phyloP scores from a whole-genome alignment of 1,284 basidiomycete species.

The Austroboletus rostrupii region DNA sequence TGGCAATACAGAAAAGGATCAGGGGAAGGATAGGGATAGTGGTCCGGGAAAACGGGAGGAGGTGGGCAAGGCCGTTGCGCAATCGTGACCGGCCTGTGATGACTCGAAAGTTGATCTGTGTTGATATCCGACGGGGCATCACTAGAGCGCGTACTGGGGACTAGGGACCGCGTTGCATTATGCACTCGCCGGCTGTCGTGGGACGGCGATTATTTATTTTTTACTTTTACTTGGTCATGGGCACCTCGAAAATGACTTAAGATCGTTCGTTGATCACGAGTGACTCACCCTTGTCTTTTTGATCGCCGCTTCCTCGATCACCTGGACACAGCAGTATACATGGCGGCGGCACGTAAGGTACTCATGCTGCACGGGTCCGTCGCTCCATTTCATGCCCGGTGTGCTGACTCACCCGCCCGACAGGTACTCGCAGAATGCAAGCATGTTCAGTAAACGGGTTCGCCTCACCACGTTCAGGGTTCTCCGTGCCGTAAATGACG shows the following conservation, averaged over 20 bases:
- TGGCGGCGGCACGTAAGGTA: constrained; percentile 27
- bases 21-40: constrained; percentile 39
- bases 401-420: constrained; percentile 12
- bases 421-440: constrained; percentile 81
- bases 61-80: neutral
- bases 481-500: constrained; percentile 3
- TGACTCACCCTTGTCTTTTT: neutral
- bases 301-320: neutral
- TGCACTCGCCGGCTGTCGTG: too few species aligned
- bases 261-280: neutral
- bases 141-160: too few species aligned
- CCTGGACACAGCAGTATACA: neutral
- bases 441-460: constrained; percentile 78
- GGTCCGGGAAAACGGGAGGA: constrained; percentile 18
- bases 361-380: constrained; percentile 32
- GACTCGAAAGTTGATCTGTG: too few species aligned
- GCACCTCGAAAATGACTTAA: too few species aligned
- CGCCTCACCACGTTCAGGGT: constrained; percentile 19
- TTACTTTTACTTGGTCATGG: too few species aligned
- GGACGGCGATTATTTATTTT: too few species aligned
- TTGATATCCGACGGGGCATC: too few species aligned
- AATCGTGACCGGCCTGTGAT: too few species aligned
- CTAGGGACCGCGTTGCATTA: too few species aligned
- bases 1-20: constrained; percentile 37
- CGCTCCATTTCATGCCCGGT: neutral